Base-by-base conservation (phyloP, 2,329 filamentous ascomycete genomes). In the Colletotrichum zoysiae region DNA sequence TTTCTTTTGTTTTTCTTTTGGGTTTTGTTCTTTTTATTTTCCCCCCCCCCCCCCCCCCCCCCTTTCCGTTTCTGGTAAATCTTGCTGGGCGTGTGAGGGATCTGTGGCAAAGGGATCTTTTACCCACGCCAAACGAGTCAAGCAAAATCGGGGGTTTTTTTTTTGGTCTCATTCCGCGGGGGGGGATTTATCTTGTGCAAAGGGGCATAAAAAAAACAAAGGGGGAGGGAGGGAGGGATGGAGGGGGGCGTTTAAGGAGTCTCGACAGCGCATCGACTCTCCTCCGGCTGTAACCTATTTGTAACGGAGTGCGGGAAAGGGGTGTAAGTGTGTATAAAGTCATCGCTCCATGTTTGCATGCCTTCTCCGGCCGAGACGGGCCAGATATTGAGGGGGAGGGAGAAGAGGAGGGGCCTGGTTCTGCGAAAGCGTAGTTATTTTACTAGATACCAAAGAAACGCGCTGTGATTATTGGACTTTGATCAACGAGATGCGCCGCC, bases 211-310 rank as follows among this genome's bases (percentile, higher is more conserved):
- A 14, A 20, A 42, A 44, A n/a, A 11, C 3, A 5, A 4, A 3
- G 44, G 44, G 18, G 7, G 20, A 6, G 18, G 1, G 20, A 7
- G 20, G 30, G 59, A 44, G 4, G 30, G 30, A 30, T 30, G 18
- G 18, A 5, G 20, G 20, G 20, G 30, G 59, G 59, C 44, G 59
- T 61, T 38, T 61, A 33, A 20, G 59, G 59, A 50, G 20, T 61
- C 44, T 50, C 12, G 30, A 50, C 44, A 33, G n/a, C 44, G n/a
- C 44, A 48, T 50, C 14, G 18, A 20, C 16, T 46, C 18, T 30
- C 30, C 8, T 35, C 51, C 20, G 11, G 30, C 4, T 30, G 30
- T 5, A 20, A 20, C 59, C 59, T 61, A 44, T 38, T 12, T 23
- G 20, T 48, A 23, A 20, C 9, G 20, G 46, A 48, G 46, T 48